Evolutionary conservation across 2,329 filamentous ascomycete genomes (phyloP), one percentile per base, ranked within the genome.

Genomic region (Fusarium coicis): DNA sequence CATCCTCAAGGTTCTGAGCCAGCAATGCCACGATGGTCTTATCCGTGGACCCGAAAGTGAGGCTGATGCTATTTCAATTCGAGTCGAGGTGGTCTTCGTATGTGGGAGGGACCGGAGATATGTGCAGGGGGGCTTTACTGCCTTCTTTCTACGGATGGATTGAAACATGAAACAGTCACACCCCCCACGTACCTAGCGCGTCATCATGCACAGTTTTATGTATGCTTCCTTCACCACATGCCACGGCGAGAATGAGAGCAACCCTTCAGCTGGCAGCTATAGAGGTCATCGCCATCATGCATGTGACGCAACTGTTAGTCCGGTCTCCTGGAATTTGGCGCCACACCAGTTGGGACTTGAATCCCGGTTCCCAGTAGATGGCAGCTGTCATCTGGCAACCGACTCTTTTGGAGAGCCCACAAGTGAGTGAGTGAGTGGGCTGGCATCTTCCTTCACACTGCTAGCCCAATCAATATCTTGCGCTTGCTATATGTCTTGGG

Each of bases 131-230:
- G 72, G 66, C 44, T 66, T 60, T 66, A 53, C 47, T 61, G 59
- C 64, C 66, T 73, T 74, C 62, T 70, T 61, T 53, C 54, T 71
- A 55, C 47, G 70, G 70, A 61, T 69, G 68, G 74, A 70, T 70
- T 65, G 70, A 70, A 74, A 77, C 70, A 49, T 70, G 76, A 77
- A 77, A 76, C 76, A 71, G 52, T 68, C 53, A 55, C 63, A 63
- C 57, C 59, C 66, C 70, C 74, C 75, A 76, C 66, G 72, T 64
- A 28, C 50, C 23, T 54, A 63, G 61, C 57, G 54, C 58, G 60
- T 62, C 73, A 66, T 69, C 40, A 63, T 74, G 56, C 61, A 46
- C 68, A 65, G 59, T 57, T 63, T 58, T 34, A 53, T 49, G 67
- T 30, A 30, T 30, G 30, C 62, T 65, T 56, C 46, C 52, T 72